Evolutionary conservation across 768 basidiomycete species (phyloP).

Genomic region (Calocera viscosa): DNA sequence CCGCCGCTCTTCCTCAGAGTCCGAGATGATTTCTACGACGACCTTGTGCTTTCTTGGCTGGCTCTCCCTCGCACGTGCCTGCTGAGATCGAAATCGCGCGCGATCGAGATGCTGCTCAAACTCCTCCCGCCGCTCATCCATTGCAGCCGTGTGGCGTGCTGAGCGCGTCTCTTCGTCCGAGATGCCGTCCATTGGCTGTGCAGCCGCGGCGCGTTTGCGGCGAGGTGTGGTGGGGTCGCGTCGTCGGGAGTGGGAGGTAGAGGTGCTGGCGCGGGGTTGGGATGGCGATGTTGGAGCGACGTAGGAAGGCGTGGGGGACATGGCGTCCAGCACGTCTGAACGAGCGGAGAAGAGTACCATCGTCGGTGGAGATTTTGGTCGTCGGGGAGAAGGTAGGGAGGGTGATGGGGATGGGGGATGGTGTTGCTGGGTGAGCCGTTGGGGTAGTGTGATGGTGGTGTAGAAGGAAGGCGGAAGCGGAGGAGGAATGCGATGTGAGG

Average conservation of each 20-base stretch:
- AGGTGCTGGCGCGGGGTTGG: not conserved
- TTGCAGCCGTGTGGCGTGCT: not conserved
- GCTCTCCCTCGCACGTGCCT: not conserved
- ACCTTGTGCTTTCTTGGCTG: not conserved
- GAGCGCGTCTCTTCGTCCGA: not conserved
- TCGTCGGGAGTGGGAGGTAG: not conserved
- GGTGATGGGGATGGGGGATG: too few relatives aligned
- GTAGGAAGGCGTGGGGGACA: not conserved
- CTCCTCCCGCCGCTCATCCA: not conserved
- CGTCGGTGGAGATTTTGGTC: not conserved
- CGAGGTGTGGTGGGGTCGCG: not conserved
- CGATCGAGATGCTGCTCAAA: not conserved
- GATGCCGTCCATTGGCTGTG: not conserved
- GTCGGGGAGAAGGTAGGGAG: too few relatives aligned
- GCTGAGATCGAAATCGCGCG: not conserved
- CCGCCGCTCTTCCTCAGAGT: not conserved
- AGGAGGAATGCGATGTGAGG: too few relatives aligned
- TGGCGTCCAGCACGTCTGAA: not conserved
- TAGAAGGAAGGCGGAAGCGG: too few relatives aligned
- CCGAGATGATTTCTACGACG: not conserved
- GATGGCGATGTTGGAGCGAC: not conserved
- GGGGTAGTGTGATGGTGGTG: too few relatives aligned
- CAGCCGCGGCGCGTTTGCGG: not conserved
- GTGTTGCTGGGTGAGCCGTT: too few relatives aligned
- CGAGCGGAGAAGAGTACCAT: conserved; percentile 2